These are phyloP conservation scores for Raffaelea albimanens DNA, from an alignment of 2,329 filamentous ascomycete genomes.

Conservation along the genomic window DNA sequence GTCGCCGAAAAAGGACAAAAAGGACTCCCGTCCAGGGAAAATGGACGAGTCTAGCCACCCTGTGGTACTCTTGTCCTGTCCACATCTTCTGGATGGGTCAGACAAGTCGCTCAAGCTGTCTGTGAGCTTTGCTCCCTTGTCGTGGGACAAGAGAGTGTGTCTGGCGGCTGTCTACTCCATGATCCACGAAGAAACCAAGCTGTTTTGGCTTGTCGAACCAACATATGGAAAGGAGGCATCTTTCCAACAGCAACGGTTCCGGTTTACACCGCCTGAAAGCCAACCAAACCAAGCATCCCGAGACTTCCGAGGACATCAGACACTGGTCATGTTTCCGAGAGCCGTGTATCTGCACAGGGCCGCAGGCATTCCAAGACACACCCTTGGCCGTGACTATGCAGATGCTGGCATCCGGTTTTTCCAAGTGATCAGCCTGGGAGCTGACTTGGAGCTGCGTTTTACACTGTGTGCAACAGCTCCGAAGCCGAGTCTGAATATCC, in stretches of 20 bases:
- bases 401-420: conserved; percentile 3
- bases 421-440: conserved; percentile 10
- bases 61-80: conserved; percentile 29
- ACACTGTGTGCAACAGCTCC: conserved; percentile 6
- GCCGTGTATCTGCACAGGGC: not conserved
- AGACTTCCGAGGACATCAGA: conserved; percentile 1
- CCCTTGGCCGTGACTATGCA: not conserved
- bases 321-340: conserved; percentile 6
- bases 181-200: conserved; percentile 12
- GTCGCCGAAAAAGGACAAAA: not conserved
- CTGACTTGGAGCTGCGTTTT: conserved; percentile 9
- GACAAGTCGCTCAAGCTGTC: conserved; percentile 30
- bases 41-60: conserved; percentile 8
- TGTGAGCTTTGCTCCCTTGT: conserved; percentile 11
- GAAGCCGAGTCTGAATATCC: not conserved
- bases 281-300: not conserved
- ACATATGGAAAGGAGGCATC: conserved; percentile 5
- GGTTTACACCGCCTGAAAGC: not conserved
- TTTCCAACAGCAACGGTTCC: conserved; percentile 14
- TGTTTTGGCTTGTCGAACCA: conserved; percentile 18
- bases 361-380: not conserved
- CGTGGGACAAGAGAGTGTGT: conserved; percentile 1
- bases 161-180: conserved; percentile 18
- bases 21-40: not conserved
- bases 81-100: conserved; percentile 30